Base-by-base conservation (phyloP, 805 yeast genomes). In the Kazachstania taianensis region DNA sequence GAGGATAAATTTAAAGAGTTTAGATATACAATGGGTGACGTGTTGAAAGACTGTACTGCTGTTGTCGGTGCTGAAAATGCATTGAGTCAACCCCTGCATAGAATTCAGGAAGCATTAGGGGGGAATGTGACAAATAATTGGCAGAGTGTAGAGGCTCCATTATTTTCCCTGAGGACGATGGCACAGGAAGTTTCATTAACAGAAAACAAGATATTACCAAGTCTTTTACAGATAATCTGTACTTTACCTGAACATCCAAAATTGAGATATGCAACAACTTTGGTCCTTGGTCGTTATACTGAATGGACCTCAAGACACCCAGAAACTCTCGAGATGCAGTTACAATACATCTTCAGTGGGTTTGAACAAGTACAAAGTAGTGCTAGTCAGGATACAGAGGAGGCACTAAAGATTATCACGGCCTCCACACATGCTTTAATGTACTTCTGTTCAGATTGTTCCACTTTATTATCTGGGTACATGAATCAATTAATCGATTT, bases 1-100 rank as follows among this genome's bases (percentile, higher is more conserved):
- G 94, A 86, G 53, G 98, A 94, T 53, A 83, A 85, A 57, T 92
- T 92, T 57, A 78, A 83, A 50, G 94, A 85, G 40, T 92, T 89
- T 61, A 71, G 99, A 51, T 92, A 92, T 59, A 95, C 85, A 38
- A 83, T 92, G 82, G 97, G 97, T 26, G 97, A 92, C 56, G 95
- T 89, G n/a, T 63, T 92, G 42, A 94, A 94, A 53, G 94, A 86
- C 54, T 86, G 97, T 63, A 83, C 96, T 48, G 82, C 83, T 2
- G 89, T 92, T 3, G 76, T 84, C 29, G 97, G 97, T 1, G 68
- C 94, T 3, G 61, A 72, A 7, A 64, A 60, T 28, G 85, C 95
- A 0, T 65, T 92, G 24, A 57, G 62, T 16, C 77, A 82, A 36
- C 94, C 96, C 14, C 80, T 76, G 48, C 61, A 63, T 24, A 72